These are phyloP conservation scores for Agastache rugosa DNA, from an alignment of 257 asterid genomes.

Conservation along the genomic window DNA sequence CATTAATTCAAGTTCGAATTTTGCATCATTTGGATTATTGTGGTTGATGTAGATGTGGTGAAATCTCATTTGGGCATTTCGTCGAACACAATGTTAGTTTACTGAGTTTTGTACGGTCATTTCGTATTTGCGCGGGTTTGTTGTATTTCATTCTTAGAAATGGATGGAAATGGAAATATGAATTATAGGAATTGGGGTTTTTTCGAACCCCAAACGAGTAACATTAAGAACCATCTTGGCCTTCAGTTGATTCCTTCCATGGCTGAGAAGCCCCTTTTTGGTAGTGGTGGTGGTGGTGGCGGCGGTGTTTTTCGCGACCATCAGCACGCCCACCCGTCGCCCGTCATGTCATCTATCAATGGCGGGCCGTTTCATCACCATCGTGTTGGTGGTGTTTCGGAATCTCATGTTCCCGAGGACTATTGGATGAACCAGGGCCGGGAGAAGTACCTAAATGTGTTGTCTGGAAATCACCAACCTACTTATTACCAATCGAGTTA, in stretches of 20 bases:
- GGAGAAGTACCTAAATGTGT: slow-evolving; percentile 53
- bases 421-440: slow-evolving; percentile 60
- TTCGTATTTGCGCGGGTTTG: slow-evolving; percentile 13
- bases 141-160: slow-evolving; percentile 13
- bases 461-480: slow-evolving; percentile 51
- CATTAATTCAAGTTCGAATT: slow-evolving; percentile 22
- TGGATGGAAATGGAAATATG: slow-evolving; percentile 75
- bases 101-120: slow-evolving; percentile 32
- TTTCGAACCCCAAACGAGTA: slow-evolving; percentile 44
- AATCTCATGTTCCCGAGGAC: slow-evolving; percentile 48
- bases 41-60: slow-evolving; percentile 29
- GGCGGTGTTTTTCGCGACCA: slow-evolving; percentile 34
- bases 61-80: slow-evolving; percentile 14
- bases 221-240: slow-evolving; percentile 49
- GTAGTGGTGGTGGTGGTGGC: slow-evolving; percentile 39
- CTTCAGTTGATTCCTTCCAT: slow-evolving; percentile 67
- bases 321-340: slow-evolving; percentile 45
- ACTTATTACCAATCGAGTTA: slow-evolving; percentile 47
- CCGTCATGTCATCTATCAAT: slow-evolving; percentile 58
- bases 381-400: slow-evolving; percentile 64
- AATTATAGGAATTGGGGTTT: slow-evolving; percentile 65
- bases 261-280: slow-evolving; percentile 60
- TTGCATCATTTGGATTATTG: slow-evolving; percentile 29
- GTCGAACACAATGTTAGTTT: slow-evolving; percentile 21
- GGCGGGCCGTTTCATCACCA: slow-evolving; percentile 71